Evolutionary conservation across 441 rosid species (phyloP), one percentile per base, ranked within the genome.

Genomic region (Mallotus japonicus): DNA sequence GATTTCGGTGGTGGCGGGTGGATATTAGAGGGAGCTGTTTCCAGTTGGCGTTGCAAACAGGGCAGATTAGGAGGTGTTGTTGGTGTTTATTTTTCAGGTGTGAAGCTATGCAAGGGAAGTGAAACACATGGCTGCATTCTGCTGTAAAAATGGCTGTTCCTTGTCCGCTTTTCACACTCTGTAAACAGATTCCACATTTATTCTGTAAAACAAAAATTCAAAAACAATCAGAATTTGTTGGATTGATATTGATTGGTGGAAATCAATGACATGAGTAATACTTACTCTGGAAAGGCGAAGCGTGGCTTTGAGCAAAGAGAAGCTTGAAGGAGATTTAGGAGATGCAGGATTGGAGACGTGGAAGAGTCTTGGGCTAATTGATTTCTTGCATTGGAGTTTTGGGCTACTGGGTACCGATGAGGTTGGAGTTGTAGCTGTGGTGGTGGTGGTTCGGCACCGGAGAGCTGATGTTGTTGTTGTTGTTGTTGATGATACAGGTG

Each of bases 141-240:
- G 97, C 96, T 16, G 96, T 93, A 84, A 91, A 88, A 73, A 91
- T 87, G 19, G 93, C 97, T 34, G 95, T 88, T 6, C 95, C 97
- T 73, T 89, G 90, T 5, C 93, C 95, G 8, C 84, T 78, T 77
- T 83, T 89, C 77, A 85, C 88, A 66, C 81, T 83, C 77, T 88
- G 89, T 32, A 71, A 70, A 73, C 97, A 93, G 74, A 93, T 86
- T 75, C 92, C 96, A 44, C 97, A 93, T 77, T 92, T 79, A 54
- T 70, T 81, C 84, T 83, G 84, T 85, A 71, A 49, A 28, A 57
- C 0, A 16, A 60, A 46, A 46, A 37, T 3, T 37, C 72, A 6
- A 16, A 13, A 49, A 8, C 0, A 22, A 42, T 13, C 14, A 20
- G 58, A n/a, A 16, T 15, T 46, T 28, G 8, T 34, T 37, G 8